phyloP scores from a whole-genome alignment of 192 early-diverging fungal species.

The Backusella liffmaniae region DNA sequence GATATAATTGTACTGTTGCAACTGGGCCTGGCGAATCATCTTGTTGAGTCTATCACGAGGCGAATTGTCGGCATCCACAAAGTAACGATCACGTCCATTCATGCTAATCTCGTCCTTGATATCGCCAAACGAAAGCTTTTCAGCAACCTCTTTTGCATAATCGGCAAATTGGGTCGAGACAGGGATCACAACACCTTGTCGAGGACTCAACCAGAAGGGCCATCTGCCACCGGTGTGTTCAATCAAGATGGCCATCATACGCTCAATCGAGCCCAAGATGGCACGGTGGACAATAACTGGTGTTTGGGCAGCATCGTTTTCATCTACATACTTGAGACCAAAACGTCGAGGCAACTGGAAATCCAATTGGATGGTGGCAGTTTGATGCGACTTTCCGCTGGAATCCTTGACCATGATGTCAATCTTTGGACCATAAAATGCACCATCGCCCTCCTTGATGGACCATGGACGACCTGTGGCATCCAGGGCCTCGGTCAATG shows the following conservation, averaged over 20 bases:
- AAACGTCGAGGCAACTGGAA: constrained; percentile 92
- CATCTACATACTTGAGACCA: constrained; percentile 69
- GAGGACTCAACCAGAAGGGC: constrained; percentile 94
- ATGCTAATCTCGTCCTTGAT: constrained; percentile 30
- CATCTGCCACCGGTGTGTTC: constrained; percentile 90
- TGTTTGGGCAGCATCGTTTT: constrained; percentile 58
- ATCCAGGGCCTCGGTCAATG: constrained; percentile 69
- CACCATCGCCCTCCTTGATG: constrained; percentile 84
- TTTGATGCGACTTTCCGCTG: constrained; percentile 82
- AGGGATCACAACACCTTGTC: constrained; percentile 87
- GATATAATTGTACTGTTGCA: constrained; percentile 84
- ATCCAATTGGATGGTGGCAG: constrained; percentile 94
- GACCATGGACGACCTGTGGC: constrained; percentile 60
- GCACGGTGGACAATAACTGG: constrained; percentile 97
- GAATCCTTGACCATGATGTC: constrained; percentile 86
- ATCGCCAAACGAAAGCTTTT: constrained; percentile 37
- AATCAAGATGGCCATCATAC: constrained; percentile 93
- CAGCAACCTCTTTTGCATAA: constrained; percentile 64
- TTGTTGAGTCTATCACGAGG: constrained; percentile 67
- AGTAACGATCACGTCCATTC: constrained; percentile 51
- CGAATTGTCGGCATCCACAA: constrained; percentile 78
- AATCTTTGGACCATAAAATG: constrained; percentile 97
- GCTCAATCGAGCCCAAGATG: constrained; percentile 86
- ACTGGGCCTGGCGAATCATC: constrained; percentile 77
- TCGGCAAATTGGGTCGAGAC: constrained; percentile 57